Evolutionary conservation across 1,284 basidiomycete genomes (phyloP), one percentile per base, ranked within the genome.

Genomic region (Cryptococcus sp.): DNA sequence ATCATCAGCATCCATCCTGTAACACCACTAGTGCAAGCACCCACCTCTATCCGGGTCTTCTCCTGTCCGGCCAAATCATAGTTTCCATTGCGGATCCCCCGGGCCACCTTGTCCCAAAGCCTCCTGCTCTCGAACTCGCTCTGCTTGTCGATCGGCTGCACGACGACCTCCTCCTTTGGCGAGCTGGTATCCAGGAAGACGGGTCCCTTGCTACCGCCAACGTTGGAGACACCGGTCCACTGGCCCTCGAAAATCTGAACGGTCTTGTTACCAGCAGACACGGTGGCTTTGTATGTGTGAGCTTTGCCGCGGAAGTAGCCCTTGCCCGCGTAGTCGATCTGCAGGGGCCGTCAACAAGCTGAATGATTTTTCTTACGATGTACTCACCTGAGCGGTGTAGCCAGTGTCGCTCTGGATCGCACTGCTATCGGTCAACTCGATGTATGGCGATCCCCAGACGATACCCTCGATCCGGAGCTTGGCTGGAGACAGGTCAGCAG

Each of bases 251-350:
- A 84, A 20, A 87, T 82, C 74, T 86, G 83, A 55, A 83, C 68
- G 3, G 80, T 70, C 56, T 80, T 76, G 42, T 41, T 40, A 46
- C 58, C 56, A 44, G 46, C 78, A 69, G 31, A 78, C 38, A 95
- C 77, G 15, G 83, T 82, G 5, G 95, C 92, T 79, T 93, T 95
- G 86, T 91, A 96, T 11, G 87, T 84, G 80, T 99, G 95, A 3
- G 91, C 86, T 79, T 94, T 96, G 65, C 94, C 93, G 31, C 87
- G 86, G 74, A 97, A 93, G 82, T 94, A 97, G 39, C 91, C 95
- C 72, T 92, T 93, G 79, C 94, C 95, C 71, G 92, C 90, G 84
- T 96, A 98, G 69, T 92, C 89, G 74, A 93, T 87, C 83, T 85
- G 56, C 49, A 48, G 27, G 22, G 20, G n/a, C 23, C 17, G 47